Evolutionary conservation across 1,284 basidiomycete genomes (phyloP).

Genomic region (Athelia sp.): DNA sequence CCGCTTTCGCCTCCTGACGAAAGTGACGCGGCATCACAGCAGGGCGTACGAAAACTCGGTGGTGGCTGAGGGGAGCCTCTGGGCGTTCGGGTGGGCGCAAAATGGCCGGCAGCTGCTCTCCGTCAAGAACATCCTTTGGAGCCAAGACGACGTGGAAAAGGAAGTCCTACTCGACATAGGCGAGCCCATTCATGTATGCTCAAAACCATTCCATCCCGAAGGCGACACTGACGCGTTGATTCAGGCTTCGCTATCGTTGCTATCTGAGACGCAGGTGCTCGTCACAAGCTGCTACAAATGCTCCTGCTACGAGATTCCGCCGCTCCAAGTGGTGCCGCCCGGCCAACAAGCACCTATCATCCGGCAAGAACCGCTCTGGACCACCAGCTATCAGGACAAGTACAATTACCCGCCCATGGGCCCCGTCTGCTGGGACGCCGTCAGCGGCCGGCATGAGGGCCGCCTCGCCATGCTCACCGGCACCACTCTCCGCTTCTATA

Average conservation of each 20-base stretch:
- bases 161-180: slow-evolving; percentile 46
- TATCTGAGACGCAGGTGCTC: slow-evolving; percentile 47
- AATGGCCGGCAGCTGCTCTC: slow-evolving; percentile 28
- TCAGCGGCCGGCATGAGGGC: slow-evolving; percentile 18
- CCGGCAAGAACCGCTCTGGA: slow-evolving; percentile 11
- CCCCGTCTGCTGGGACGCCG: not conserved
- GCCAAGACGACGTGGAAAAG: slow-evolving; percentile 46
- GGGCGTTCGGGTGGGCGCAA: not conserved
- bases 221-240: slow-evolving; percentile 63
- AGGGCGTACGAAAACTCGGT: too few species aligned
- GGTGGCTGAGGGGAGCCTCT: too few species aligned
- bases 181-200: slow-evolving; percentile 51
- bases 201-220: slow-evolving; percentile 59
- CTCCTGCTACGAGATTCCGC: slow-evolving; percentile 16
- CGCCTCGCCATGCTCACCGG: slow-evolving; percentile 43
- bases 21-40: too few species aligned
- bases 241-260: slow-evolving; percentile 48
- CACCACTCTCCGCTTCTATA: slow-evolving; percentile 36
- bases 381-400: not conserved
- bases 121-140: slow-evolving; percentile 26
- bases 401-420: not conserved
- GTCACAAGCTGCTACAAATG: slow-evolving; percentile 36
- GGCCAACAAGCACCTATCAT: slow-evolving; percentile 27
- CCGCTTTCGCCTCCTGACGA: too few species aligned
- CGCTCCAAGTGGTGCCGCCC: slow-evolving; percentile 72